Percentiles rank a stretch among this genome's conserved stretches.
These are phyloP conservation scores for Candida peoriensis DNA, from an alignment of 805 yeast genomes.

Conservation along the genomic window DNA sequence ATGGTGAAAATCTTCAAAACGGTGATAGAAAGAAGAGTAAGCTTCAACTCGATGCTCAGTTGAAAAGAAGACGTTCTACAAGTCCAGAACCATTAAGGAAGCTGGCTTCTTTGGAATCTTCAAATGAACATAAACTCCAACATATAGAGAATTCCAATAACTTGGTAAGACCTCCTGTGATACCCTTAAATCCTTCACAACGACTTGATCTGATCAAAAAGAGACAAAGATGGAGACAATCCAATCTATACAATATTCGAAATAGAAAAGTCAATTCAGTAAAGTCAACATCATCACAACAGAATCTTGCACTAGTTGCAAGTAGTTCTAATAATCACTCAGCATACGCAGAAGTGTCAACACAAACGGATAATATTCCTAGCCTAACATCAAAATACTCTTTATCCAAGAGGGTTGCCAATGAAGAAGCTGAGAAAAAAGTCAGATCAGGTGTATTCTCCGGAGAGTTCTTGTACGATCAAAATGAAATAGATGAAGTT, in stretches of 20 bases:
- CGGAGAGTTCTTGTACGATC: slow-evolving; percentile 22
- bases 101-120: neutral
- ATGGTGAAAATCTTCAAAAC: no score
- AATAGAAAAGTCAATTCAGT: slow-evolving; percentile 3
- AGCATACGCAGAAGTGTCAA: slow-evolving; percentile 17
- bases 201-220: slow-evolving; percentile 22
- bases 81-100: slow-evolving; percentile 1
- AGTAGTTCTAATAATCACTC: neutral
- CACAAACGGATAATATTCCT: slow-evolving; percentile 22
- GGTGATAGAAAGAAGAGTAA: slow-evolving; percentile 1
- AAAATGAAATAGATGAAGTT: slow-evolving; percentile 15
- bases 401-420: slow-evolving; percentile 8
- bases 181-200: slow-evolving; percentile 22
- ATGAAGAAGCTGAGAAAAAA: slow-evolving; percentile 17
- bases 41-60: neutral
- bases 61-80: slow-evolving; percentile 4
- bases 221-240: slow-evolving; percentile 25
- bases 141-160: neutral
- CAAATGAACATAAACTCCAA: neutral
- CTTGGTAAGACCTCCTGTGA: slow-evolving; percentile 28
- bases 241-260: slow-evolving; percentile 18
- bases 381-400: slow-evolving; percentile 12
- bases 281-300: neutral
- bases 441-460: slow-evolving; percentile 22
- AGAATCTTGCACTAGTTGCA: neutral